These are phyloP conservation scores for Geotrichum europaeum DNA, from an alignment of 1,139 yeast species.

Conservation along the genomic window DNA sequence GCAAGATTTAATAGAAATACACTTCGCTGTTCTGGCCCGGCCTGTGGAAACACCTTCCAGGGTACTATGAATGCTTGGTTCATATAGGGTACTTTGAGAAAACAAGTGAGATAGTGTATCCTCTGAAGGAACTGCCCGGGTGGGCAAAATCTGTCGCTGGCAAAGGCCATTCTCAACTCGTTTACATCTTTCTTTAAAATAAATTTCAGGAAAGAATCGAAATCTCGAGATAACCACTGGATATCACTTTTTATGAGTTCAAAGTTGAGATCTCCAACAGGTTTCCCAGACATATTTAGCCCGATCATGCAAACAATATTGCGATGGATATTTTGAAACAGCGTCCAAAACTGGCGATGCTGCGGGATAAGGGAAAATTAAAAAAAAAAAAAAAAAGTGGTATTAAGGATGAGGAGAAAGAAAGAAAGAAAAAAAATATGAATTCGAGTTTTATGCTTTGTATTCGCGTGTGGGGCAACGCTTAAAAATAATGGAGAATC, in stretches of 20 bases:
- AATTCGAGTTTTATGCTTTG: too few species aligned
- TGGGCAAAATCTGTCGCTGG: neutral
- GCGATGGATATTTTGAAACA: neutral
- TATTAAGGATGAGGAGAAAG: neutral
- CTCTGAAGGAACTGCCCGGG: conserved; percentile 1
- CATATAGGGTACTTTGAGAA: conserved; percentile 6
- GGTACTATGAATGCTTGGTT: neutral
- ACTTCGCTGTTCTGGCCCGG: neutral
- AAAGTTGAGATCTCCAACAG: neutral
- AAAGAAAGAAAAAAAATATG: neutral
- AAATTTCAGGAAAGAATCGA: neutral
- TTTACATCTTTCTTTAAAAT: neutral
- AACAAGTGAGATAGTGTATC: neutral
- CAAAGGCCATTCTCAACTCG: neutral
- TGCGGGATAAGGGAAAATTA: neutral
- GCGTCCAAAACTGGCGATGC: neutral
- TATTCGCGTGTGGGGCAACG: too few species aligned
- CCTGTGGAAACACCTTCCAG: neutral
- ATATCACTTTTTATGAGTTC: conserved; percentile 5
- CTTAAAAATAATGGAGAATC: too few species aligned
- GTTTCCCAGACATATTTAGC: neutral
- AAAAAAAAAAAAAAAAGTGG: neutral
- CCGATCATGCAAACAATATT: neutral
- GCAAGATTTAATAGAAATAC: conserved; percentile 7
- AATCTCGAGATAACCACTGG: neutral